These are phyloP conservation scores for Hermanozyma aechmeae DNA, from an alignment of 805 yeast species.

Conservation along the genomic window DNA sequence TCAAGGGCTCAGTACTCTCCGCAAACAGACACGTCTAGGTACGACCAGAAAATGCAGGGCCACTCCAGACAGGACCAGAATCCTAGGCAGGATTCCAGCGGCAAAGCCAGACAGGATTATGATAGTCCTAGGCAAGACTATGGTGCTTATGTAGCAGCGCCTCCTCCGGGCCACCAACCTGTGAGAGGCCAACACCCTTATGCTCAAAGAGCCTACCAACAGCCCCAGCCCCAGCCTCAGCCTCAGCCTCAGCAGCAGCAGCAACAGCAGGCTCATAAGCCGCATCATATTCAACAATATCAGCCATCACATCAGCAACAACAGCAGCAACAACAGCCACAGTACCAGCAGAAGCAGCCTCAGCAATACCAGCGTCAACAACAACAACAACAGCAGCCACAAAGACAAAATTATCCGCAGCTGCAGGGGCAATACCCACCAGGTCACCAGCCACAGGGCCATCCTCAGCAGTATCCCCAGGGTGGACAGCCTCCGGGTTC, in stretches of 20 bases:
- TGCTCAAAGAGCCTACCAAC: background rate
- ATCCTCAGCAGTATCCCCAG: background rate
- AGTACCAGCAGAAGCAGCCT: conserved; percentile 4
- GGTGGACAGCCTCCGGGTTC: background rate
- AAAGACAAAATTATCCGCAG: conserved; percentile 8
- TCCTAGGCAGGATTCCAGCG: conserved; percentile 10
- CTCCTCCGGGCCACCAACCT: conserved; percentile 17
- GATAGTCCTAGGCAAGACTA: conserved; percentile 8
- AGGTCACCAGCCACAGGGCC: background rate
- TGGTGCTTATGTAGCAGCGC: conserved; percentile 19
- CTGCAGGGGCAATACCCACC: conserved; percentile 1
- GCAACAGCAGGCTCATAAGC: conserved; percentile 1
- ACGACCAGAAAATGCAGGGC: background rate
- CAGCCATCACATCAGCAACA: conserved; percentile 5
- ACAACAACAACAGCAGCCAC: conserved; percentile 2
- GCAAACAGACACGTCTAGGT: conserved; percentile 2
- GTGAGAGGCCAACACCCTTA: conserved; percentile 7
- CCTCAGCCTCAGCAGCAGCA: conserved; percentile 1
- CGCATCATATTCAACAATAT: conserved; percentile 1
- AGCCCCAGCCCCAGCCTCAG: conserved; percentile 1
- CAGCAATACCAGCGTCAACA: conserved; percentile 5
- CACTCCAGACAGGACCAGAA: conserved; percentile 1
- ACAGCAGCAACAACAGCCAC: conserved; percentile 6
- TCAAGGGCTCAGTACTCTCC: conserved; percentile 1
- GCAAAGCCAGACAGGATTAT: conserved; percentile 6